Evolutionary conservation across 2,329 filamentous ascomycete genomes (phyloP), one percentile per base, ranked within the genome.

Genomic region (Trichoderma sp.): DNA sequence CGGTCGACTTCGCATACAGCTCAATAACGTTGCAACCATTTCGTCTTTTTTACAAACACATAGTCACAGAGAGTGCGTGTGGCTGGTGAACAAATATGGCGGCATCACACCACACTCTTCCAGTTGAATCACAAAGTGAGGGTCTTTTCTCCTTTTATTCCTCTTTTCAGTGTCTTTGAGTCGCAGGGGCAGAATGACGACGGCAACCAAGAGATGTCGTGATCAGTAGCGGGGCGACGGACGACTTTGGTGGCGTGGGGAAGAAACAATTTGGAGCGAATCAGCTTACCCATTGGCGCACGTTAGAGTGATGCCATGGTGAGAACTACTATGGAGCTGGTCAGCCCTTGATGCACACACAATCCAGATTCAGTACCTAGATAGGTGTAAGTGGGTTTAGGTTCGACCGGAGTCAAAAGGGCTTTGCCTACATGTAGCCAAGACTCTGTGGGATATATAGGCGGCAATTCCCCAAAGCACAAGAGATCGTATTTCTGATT

Each of bases 281-380:
- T 70, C 67, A 70, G 67, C 67, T 70, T 70, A 70, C 56, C 21
- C 15, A 7, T 70, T n/a, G 56, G 57, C 34, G 64, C 47, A 60
- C 12, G 9, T 60, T 26, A 21, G 51, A 28, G 18, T 18, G 36
- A 14, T 39, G 9, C 15, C n/a, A 34, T 43, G 21, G 32, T 58
- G 34, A 56, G 34, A 67, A 21, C 53, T 57, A 58, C 11, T 30
- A 30, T 67, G 32, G 28, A 21, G 12, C 21, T 26, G n/a, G n/a
- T 69, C 62, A 65, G 62, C 60, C 30, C 21, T 58, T 24, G 53
- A 28, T 36, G 6, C 61, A 34, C n/a, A 21, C 21, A 36, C 39
- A 6, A 21, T 43, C 26, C 3, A 9, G 14, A 21, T 24, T 39
- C 24, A 47, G 30, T 26, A 36, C 34, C 34, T 36, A 36, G 0